These are phyloP conservation scores for Macrophomina pseudophaseolina DNA, from an alignment of 2,329 filamentous ascomycete species.

Conservation along the genomic window DNA sequence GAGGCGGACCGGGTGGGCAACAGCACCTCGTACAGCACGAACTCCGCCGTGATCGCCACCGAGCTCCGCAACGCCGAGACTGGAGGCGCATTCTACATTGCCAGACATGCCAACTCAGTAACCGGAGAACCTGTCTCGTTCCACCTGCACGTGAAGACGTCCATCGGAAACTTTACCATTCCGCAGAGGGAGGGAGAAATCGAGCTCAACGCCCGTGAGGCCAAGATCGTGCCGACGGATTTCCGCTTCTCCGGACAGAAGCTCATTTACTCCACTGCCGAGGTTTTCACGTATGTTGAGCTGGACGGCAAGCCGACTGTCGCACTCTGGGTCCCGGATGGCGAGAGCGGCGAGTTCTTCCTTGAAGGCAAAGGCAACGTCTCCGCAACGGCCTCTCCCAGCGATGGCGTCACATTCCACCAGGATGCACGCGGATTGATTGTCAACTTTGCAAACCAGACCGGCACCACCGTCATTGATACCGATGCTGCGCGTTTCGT, in stretches of 20 bases:
- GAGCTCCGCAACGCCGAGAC: slow-evolving; percentile 65
- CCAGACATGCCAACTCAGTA: slow-evolving; percentile 60
- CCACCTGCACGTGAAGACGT: slow-evolving; percentile 62
- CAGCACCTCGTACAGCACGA: slow-evolving; percentile 58
- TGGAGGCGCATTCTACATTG: slow-evolving; percentile 64
- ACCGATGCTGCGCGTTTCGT: slow-evolving; percentile 46
- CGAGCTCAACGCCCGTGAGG: slow-evolving; percentile 64
- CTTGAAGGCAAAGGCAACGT: slow-evolving; percentile 45
- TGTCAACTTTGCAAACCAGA: slow-evolving; percentile 38
- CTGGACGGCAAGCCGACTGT: slow-evolving; percentile 43
- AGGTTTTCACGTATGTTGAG: slow-evolving; percentile 53
- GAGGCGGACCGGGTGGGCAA: slow-evolving; percentile 58
- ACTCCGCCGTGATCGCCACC: slow-evolving; percentile 58
- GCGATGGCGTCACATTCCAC: slow-evolving; percentile 49
- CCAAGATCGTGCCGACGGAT: slow-evolving; percentile 67
- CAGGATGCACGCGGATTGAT: slow-evolving; percentile 44
- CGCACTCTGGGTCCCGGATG: slow-evolving; percentile 46
- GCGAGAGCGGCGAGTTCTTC: slow-evolving; percentile 49
- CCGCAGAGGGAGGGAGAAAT: slow-evolving; percentile 57
- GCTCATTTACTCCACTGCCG: slow-evolving; percentile 58
- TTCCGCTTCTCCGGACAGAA: slow-evolving; percentile 61
- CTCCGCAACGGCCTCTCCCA: slow-evolving; percentile 45
- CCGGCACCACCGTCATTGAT: slow-evolving; percentile 40
- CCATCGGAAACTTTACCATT: slow-evolving; percentile 59
- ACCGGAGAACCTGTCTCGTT: slow-evolving; percentile 59